Base-by-base conservation (phyloP, 2,329 filamentous ascomycete species). In the Hypoxylon sp. region DNA sequence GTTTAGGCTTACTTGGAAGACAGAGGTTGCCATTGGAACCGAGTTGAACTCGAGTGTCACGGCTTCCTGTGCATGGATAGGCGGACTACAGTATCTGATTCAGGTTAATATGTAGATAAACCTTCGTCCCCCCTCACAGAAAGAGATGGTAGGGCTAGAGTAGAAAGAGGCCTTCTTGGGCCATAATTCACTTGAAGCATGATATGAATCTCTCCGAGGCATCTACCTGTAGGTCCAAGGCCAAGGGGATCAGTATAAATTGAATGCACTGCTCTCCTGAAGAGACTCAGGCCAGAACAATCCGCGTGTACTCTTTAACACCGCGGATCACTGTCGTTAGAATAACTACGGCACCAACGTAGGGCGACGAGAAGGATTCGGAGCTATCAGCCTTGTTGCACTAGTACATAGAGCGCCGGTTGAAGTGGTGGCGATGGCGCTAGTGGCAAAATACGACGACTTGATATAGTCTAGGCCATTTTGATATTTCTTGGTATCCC, bases 391-490 rank as follows among this genome's bases (percentile, higher is more conserved):
- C 32, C 42, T 56, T 11, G 20, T 32, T 59, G 33, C 53, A 16
- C n/a, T 51, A 33, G 36, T 50, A n/a, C n/a, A n/a, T n/a, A 54
- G 36, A 8, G 30, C 33, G 38, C 44, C 40, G 30, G 28, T 18
- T 12, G 28, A 11, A 12, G 22, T 12, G 38, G 42, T 54, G 57
- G 53, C 50, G 18, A 40, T 33, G 51, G 53, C 38, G 55, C 61
- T 59, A 57, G 63, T 18, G 59, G 58, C 54, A 45, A 62, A 54
- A 32, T 33, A 45, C 50, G 62, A 53, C 53, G 40, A n/a, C 45
- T 9, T 36, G 14, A 12, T 26, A 12, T 42, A 40, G 6, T 18
- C 3, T 18, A 40, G 36, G 16, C 2, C 2, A 5, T 32, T 33
- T 44, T 22, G 26, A 53, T 38, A 16, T 26, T 33, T 46, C 16